These are phyloP conservation scores for Rhodomyrtus psidioides DNA, from an alignment of 441 rosid species.

Conservation along the genomic window DNA sequence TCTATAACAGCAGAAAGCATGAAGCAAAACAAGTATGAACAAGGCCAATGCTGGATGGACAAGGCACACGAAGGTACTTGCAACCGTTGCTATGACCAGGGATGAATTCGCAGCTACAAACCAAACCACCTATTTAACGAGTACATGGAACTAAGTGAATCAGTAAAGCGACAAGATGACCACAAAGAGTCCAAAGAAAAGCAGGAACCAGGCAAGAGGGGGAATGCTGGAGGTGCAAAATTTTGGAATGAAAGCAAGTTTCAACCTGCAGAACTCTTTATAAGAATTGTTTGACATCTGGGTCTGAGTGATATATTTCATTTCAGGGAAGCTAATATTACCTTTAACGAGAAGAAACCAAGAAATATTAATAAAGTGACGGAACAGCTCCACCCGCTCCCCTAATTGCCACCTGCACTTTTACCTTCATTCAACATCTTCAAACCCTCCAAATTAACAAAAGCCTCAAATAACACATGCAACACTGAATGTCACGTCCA, in stretches of 20 bases:
- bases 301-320: not conserved
- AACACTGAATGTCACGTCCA: not conserved
- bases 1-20: conserved; percentile 65
- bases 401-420: conserved; percentile 60
- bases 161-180: conserved; percentile 5
- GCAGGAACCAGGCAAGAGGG: not conserved
- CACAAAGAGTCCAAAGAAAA: not conserved
- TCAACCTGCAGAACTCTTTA: not conserved
- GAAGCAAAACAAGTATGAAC: conserved; percentile 48
- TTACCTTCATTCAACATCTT: conserved; percentile 1
- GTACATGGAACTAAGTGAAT: conserved; percentile 1
- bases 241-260: not conserved
- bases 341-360: conserved; percentile 64
- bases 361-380: conserved; percentile 49
- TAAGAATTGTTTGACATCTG: not conserved
- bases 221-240: not conserved
- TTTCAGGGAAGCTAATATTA: conserved; percentile 4
- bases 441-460: not conserved
- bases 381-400: conserved; percentile 43
- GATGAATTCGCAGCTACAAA: conserved; percentile 54
- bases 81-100: conserved; percentile 41
- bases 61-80: conserved; percentile 56
- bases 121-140: conserved; percentile 62
- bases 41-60: conserved; percentile 95
- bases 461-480: not conserved